Base-by-base conservation (phyloP, 768 basidiomycete species). In the Tricholoma matsutake region DNA sequence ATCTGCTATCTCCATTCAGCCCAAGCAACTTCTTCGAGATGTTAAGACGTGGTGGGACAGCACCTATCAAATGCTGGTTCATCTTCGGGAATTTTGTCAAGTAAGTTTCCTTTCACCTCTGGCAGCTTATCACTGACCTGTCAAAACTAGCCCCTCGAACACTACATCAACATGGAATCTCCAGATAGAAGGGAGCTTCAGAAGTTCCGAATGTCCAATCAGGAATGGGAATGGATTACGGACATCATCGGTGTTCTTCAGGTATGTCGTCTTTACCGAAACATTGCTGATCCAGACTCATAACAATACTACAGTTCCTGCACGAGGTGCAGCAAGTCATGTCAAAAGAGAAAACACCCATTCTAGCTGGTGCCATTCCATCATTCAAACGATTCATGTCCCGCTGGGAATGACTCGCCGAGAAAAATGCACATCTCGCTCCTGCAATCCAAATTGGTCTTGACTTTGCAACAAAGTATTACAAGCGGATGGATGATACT, bases 271-370 rank as follows among this genome's bases (percentile, higher is more conserved):
- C 32, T 35, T 35, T 35, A 35, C 13, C 4, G 34, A 35, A 9
- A 35, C 13, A 35, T 35, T 35, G 34, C 34, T 25, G 1, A 35
- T 35, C 34, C 34, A 35, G 34, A 35, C 34, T 5, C 2, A 35
- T 35, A 35, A 35, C 34, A 35, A 22, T 28, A 22, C 34, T 58
- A 11, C 45, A 58, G 57, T 51, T 29, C 47, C 65, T 63, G 22
- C 67, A 68, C 39, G 51, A 35, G 18, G 61, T 60, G 6, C 67
- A 67, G 56, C 62, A 65, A 10, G 20, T 52, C 6, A 67, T 69
- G 66, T 64, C 61, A 8, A 29, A n/a, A 14, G 54, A 66, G 20
- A 57, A 59, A 45, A 13, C 37, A n/a, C 65, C 65, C 9, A 43
- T 57, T 16, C 55, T 66, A 2, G 57, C 53, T 39, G 60, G 52